These are phyloP conservation scores for Penicillium turbatum DNA, from an alignment of 495 filamentous ascomycete genomes.

Conservation along the genomic window DNA sequence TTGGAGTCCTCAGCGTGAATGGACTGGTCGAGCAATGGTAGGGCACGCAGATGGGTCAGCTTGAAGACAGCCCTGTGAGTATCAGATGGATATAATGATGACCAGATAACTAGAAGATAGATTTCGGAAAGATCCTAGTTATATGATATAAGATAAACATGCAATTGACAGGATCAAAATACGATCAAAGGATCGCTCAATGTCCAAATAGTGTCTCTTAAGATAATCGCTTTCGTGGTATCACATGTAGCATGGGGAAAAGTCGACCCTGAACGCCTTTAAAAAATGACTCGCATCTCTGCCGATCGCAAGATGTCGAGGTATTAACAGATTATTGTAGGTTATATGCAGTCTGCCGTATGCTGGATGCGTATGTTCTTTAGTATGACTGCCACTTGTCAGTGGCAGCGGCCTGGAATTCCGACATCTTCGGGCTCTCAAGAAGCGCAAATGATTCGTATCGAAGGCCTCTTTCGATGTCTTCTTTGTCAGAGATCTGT, in stretches of 20 bases:
- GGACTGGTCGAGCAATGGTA: too few relatives aligned
- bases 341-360: constrained; percentile 2
- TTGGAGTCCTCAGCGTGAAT: not conserved
- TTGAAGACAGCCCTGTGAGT: too few relatives aligned
- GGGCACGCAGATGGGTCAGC: too few relatives aligned
- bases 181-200: not conserved
- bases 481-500: constrained; percentile 15
- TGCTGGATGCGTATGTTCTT: not conserved
- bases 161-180: not conserved
- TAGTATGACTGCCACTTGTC: constrained; percentile 2
- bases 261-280: not conserved
- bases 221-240: not conserved
- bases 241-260: not conserved
- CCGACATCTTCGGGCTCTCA: constrained; percentile 31
- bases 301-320: not conserved
- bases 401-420: constrained; percentile 21
- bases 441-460: constrained; percentile 41
- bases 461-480: constrained; percentile 30
- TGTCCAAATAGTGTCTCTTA: not conserved
- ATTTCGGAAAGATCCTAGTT: too few relatives aligned
- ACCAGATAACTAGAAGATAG: too few relatives aligned
- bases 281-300: constrained; percentile 1
- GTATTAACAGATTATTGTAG: constrained; percentile 7
- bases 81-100: too few relatives aligned
- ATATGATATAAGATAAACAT: not conserved